Conservation (phyloP, 129 eudicot genomes). For the Flaveria trinervia region DNA sequence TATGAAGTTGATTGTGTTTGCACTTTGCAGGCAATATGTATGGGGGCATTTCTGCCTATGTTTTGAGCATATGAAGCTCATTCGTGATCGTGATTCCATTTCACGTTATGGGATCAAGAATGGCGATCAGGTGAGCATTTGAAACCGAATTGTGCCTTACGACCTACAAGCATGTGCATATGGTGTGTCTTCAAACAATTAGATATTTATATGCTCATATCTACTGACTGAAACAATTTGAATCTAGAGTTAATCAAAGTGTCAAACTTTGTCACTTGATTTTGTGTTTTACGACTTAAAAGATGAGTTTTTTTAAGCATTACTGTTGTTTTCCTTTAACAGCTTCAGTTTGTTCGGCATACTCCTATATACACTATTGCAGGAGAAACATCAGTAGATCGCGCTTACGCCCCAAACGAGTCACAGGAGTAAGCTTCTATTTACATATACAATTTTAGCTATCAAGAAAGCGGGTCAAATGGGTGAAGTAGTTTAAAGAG, state of each 20-base stretch:
- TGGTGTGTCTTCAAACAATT: background rate
- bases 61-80: constrained; percentile 60
- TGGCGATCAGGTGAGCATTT: constrained; percentile 68
- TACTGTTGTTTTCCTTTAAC: constrained; percentile 4
- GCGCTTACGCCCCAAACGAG: background rate
- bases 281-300: background rate
- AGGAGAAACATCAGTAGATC: constrained; percentile 27
- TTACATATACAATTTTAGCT: background rate
- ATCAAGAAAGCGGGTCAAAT: background rate
- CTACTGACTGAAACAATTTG: background rate
- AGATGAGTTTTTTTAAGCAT: background rate
- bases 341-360: constrained; percentile 40
- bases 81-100: constrained; percentile 47
- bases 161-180: background rate
- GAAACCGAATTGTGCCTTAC: background rate
- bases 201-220: background rate
- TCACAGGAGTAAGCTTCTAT: constrained; percentile 24
- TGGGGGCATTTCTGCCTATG: constrained; percentile 79
- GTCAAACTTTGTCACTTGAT: background rate
- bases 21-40: constrained; percentile 57
- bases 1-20: constrained; percentile 6
- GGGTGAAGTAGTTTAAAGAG: background rate
- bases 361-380: constrained; percentile 26
- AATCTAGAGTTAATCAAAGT: background rate
- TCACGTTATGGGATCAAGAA: constrained; percentile 56